A percentile compares a stretch with the other conserved stretches of the same genome.
Evolutionary conservation across 257 asterid genomes (phyloP).

Genomic region (Nicotiana tabacum): DNA sequence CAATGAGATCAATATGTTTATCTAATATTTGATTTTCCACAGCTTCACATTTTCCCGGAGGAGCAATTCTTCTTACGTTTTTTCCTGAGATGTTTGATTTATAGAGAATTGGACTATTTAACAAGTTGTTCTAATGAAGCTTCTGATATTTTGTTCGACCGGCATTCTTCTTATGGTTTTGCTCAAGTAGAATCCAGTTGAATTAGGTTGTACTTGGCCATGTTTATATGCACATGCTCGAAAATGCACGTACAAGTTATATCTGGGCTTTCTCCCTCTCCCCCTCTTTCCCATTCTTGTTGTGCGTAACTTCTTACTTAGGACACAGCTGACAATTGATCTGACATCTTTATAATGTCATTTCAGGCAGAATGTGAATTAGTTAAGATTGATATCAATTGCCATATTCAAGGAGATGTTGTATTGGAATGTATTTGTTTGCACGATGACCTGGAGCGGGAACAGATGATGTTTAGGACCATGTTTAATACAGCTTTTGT

Average conservation of each 20-base stretch:
- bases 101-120: neutral
- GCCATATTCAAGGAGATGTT: constrained; percentile 92
- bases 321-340: neutral
- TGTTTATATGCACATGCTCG: neutral
- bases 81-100: neutral
- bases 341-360: constrained; percentile 17
- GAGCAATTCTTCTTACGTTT: neutral
- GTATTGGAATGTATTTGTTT: constrained; percentile 84
- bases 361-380: constrained; percentile 81
- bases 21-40: neutral
- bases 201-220: neutral
- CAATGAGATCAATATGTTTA: neutral
- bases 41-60: neutral
- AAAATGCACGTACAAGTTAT: neutral
- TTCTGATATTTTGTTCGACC: neutral
- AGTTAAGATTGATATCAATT: constrained; percentile 78
- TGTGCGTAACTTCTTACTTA: neutral
- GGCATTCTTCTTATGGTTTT: neutral
- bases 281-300: neutral
- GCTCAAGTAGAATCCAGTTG: neutral
- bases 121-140: neutral
- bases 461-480: constrained; percentile 79
- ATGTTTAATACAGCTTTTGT: constrained; percentile 97
- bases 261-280: neutral
- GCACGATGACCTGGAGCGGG: constrained; percentile 68